Percentiles rank a stretch among this genome's conserved stretches.
Evolutionary conservation across 257 asterid genomes (phyloP).

Genomic region (Plectranthus barbatus): DNA sequence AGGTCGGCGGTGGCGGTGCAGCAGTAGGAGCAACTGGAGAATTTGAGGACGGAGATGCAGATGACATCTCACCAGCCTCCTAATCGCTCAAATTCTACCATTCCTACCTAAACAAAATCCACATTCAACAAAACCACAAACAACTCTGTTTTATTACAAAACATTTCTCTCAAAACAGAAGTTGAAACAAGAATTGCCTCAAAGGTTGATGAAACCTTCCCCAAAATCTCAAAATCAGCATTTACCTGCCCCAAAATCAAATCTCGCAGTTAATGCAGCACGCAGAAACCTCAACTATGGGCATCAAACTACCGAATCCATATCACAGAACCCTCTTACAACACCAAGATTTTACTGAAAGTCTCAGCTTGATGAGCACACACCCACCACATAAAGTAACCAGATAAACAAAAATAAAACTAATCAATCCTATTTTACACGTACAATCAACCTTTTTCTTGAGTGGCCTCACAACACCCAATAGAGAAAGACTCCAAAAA

Average conservation of each 20-base stretch:
- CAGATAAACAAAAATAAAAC: not conserved
- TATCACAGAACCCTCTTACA: not conserved
- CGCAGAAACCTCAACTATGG: conserved; percentile 9
- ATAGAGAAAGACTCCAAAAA: not conserved
- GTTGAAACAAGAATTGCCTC: not conserved
- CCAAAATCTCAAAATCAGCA: not conserved
- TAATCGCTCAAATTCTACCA: conserved; percentile 22
- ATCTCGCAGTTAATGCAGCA: conserved; percentile 15
- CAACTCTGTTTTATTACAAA: too few relatives aligned
- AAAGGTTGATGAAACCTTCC: not conserved
- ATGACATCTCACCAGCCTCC: conserved; percentile 37
- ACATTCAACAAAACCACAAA: conserved; percentile 11
- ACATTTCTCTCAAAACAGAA: too few relatives aligned
- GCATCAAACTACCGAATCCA: conserved; percentile 19
- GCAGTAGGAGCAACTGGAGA: conserved; percentile 19
- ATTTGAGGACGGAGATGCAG: conserved; percentile 42
- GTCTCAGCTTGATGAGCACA: conserved; percentile 13
- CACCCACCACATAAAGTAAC: conserved; percentile 8
- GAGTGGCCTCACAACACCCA: conserved; percentile 6
- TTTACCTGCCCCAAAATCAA: conserved; percentile 10
- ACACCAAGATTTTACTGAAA: not conserved
- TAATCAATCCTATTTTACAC: conserved; percentile 1
- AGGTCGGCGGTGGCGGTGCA: conserved; percentile 23
- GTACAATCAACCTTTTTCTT: conserved; percentile 2
- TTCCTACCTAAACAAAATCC: conserved; percentile 23